Evolutionary conservation across 495 filamentous ascomycete genomes (phyloP), one percentile per base, ranked within the genome.

Genomic region (Trypethelium eluteriae): DNA sequence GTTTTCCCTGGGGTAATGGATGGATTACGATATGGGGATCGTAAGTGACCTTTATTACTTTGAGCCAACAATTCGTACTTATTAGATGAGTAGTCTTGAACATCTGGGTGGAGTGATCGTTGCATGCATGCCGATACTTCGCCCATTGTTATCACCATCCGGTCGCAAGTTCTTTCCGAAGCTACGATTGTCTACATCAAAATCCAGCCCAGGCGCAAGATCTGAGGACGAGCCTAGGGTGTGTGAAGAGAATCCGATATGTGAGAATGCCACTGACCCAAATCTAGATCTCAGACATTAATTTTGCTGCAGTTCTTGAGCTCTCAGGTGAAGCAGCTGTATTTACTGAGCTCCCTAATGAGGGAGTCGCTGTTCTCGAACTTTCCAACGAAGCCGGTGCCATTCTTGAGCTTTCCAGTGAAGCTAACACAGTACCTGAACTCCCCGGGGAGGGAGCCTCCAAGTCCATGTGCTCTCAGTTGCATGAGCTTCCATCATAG

Each of bases 321-420:
- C n/a, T 53, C 49, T 53, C 49, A 14, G 10, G 16, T 53, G 49
- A 53, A 53, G 49, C 49, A 53, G 49, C 49, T 2, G 12, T 25
- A 53, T 14, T 53, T n/a, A 11, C n/a, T 53, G 49, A 53, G 49
- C 49, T 53, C 49, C 2, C 49, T 16, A 53, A 25, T n/a, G 49
- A 53, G 18, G 49, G 11, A 53, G 11, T 53, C n/a, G 49, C 49
- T 1, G 49, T 53, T 53, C 18, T 53, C 49, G 49, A 53, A 53
- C 49, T 53, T 53, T 53, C 49, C 5, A 53, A 53, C 49, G 49
- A 53, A 53, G 49, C 49, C 49, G 49, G 49, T 25, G 49, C 49
- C 11, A 53, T 53, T 53, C 49, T 53, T 16, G 49, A 53, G 49
- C 49, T 53, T 53, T 53, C 49, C 18, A 53, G 49, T 53, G 49